These are phyloP conservation scores for Clathrospora elynae DNA, from an alignment of 2,329 filamentous ascomycete genomes.

Conservation along the genomic window DNA sequence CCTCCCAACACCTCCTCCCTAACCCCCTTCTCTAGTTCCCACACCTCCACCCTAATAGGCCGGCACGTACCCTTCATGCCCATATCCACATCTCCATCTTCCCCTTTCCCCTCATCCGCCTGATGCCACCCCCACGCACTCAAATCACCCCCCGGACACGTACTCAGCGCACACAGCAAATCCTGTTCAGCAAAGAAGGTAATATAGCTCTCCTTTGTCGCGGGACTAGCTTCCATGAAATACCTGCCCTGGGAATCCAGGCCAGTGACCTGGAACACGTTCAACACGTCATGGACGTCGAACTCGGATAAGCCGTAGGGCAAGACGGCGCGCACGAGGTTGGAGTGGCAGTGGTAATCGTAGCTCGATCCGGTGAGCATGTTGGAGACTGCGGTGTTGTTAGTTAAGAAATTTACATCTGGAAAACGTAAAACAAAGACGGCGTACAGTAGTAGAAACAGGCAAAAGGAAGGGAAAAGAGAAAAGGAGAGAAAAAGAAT, in stretches of 20 bases:
- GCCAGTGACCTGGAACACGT: constrained; percentile 84
- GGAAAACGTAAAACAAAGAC: too few species aligned
- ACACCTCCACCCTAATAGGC: constrained; percentile 76
- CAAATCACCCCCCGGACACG: constrained; percentile 80
- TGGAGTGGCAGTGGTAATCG: constrained; percentile 84
- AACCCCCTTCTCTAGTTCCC: constrained; percentile 59
- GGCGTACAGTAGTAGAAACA: too few species aligned
- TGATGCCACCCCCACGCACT: constrained; percentile 79
- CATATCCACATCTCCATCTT: constrained; percentile 61
- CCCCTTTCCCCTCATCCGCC: constrained; percentile 56
- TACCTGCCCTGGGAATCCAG: constrained; percentile 60
- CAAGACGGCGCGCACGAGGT: constrained; percentile 73
- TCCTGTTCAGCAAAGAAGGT: constrained; percentile 84
- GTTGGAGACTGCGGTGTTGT: constrained; percentile 61
- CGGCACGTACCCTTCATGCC: constrained; percentile 65
- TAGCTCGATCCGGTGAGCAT: constrained; percentile 73
- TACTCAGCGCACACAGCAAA: constrained; percentile 67
- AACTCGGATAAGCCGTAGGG: constrained; percentile 71
- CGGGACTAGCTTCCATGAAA: constrained; percentile 61
- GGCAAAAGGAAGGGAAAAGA: neutral
- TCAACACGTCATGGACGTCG: constrained; percentile 84
- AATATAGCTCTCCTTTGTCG: constrained; percentile 55
- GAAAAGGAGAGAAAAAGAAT: constrained; percentile 9
- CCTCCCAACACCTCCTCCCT: constrained; percentile 48
- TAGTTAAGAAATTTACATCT: neutral